phyloP scores from a whole-genome alignment of 192 early-diverging fungal species.

The Coemansia sp. region DNA sequence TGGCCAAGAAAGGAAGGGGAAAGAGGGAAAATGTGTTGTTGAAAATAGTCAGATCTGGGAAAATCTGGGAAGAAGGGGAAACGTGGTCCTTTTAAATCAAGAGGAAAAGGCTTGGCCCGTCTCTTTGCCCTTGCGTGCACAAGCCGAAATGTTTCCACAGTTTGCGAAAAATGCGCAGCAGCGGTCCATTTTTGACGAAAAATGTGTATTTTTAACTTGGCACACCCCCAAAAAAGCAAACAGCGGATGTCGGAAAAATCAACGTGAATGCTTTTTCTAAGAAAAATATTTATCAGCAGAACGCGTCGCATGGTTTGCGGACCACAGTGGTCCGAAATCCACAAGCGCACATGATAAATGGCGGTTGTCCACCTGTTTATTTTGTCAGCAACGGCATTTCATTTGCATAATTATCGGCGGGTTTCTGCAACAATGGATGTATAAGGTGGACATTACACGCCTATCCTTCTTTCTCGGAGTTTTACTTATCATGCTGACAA shows the following conservation, averaged over 20 bases:
- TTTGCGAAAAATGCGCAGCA: neutral
- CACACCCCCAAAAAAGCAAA: neutral
- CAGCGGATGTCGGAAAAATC: constrained; percentile 1
- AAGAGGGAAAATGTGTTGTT: neutral
- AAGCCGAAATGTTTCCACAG: no score
- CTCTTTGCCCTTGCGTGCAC: no score
- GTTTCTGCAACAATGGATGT: no score
- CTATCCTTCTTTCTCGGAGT: no score
- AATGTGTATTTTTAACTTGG: neutral
- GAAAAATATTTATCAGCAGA: neutral
- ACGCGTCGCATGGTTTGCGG: neutral
- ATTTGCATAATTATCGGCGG: no score
- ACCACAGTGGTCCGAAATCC: neutral
- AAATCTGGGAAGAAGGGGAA: neutral
- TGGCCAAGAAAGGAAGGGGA: neutral
- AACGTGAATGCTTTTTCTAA: neutral
- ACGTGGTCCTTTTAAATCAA: neutral
- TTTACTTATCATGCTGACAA: no score
- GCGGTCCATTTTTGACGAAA: neutral
- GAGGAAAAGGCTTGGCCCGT: neutral
- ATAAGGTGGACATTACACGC: no score
- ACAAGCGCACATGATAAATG: neutral
- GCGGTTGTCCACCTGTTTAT: neutral
- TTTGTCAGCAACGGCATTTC: neutral
- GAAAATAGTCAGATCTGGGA: neutral